These are phyloP conservation scores for Russula earlei DNA, from an alignment of 768 basidiomycete genomes.

Conservation along the genomic window DNA sequence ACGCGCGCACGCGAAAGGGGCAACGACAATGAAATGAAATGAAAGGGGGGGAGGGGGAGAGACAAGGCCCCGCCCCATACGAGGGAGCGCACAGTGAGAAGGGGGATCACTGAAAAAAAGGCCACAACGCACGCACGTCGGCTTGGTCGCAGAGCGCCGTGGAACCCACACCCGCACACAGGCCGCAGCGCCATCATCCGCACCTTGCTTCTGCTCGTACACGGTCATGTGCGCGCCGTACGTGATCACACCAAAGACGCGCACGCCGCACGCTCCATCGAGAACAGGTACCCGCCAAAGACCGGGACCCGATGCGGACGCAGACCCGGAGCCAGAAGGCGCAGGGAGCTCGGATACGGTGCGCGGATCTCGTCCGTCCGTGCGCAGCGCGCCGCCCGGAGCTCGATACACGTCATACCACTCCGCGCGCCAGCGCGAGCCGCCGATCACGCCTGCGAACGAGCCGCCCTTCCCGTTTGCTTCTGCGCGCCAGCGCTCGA, in stretches of 20 bases:
- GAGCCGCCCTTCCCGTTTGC: conserved; percentile 30
- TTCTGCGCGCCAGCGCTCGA: conserved; percentile 55
- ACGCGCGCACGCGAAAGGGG: background rate
- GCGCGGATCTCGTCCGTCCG: conserved; percentile 16
- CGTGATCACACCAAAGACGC: conserved; percentile 83
- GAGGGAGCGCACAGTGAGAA: background rate
- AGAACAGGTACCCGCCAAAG: conserved; percentile 56
- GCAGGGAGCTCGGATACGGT: conserved; percentile 24
- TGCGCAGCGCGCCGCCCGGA: conserved; percentile 53
- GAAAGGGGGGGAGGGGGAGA: background rate
- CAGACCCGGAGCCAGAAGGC: conserved; percentile 28
- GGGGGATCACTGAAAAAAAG: background rate
- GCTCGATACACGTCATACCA: conserved; percentile 67
- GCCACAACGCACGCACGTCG: conserved; percentile 49
- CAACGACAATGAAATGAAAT: too few relatives aligned
- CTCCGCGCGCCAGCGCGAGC: conserved; percentile 79
- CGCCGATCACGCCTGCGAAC: conserved; percentile 59
- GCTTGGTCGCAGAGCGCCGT: conserved; percentile 75
- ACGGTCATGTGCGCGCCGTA: conserved; percentile 89
- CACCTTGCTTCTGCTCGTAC: conserved; percentile 39
- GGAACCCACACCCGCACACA: conserved; percentile 75
- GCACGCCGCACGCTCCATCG: conserved; percentile 85
- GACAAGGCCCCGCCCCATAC: background rate
- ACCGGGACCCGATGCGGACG: background rate
- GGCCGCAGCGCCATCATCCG: conserved; percentile 20